Evolutionary conservation across 2,329 filamentous ascomycete genomes (phyloP), one percentile per base, ranked within the genome.

Genomic region (Aspergillus flavus): DNA sequence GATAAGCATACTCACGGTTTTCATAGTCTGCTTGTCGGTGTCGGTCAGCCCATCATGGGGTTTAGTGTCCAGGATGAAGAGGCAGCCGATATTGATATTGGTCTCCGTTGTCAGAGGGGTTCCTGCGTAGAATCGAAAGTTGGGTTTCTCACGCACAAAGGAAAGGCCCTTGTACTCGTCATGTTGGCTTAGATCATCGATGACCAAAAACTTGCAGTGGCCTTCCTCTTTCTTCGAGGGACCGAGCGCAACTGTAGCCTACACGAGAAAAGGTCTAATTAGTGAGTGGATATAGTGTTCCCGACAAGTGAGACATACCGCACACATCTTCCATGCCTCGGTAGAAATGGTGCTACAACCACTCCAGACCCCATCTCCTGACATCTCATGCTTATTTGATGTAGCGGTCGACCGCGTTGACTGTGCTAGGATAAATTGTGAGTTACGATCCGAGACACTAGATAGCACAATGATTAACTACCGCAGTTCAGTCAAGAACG

Each of bases 101-200:
- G 82, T 83, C 0, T 82, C 82, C 3, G 85, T 87, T 30, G 83
- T 82, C 59, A 91, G 85, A 0, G 88, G 88, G 0, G 89, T 87
- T 21, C 84, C 85, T 6, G 85, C 85, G 63, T 87, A 86, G 69
- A 87, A 87, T 53, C 76, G 75, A 34, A 80, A 74, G 36, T 74
- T 64, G 0, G 78, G 77, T 1, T 73, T 64, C 0, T 65, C 71
- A 4, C 69, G 65, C 1, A 82, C 79, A 34, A 80, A 77, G 1
- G 71, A 65, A 45, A 78, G 69, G 7, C 73, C 58, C 50, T 76
- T 77, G 61, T 78, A 83, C 23, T 69, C 72, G 9, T 79, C 73
- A 65, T 82, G 69, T 34, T 76, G 65, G 34, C 67, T 64, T 43
- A 83, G 62, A 65, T 84, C 80, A 46, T 75, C 73, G 61, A 83